phyloP scores from a whole-genome alignment of 257 asterid genomes.

The Jacaranda copaia region DNA sequence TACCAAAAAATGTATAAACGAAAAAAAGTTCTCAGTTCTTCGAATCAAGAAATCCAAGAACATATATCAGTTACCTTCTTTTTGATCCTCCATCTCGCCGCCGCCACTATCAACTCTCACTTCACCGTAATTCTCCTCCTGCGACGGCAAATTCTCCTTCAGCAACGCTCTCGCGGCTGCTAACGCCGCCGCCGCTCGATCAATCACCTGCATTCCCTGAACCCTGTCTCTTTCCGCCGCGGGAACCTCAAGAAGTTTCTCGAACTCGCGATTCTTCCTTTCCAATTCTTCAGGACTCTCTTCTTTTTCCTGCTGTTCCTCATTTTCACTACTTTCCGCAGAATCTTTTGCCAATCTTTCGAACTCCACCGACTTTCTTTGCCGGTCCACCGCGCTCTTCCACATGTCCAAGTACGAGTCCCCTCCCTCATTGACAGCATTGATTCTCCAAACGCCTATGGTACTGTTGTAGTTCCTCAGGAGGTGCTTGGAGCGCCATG shows the following conservation, averaged over 20 bases:
- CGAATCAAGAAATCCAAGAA: background rate
- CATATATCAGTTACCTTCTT: constrained; percentile 47
- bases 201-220: constrained; percentile 91
- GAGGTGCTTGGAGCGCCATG: constrained; percentile 21
- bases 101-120: constrained; percentile 23
- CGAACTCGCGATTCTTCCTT: constrained; percentile 67
- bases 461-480: constrained; percentile 20
- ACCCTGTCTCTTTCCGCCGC: constrained; percentile 79
- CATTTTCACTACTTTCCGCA: constrained; percentile 13
- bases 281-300: constrained; percentile 58
- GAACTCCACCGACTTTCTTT: constrained; percentile 64
- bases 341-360: constrained; percentile 57
- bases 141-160: constrained; percentile 51
- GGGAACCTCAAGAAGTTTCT: constrained; percentile 72
- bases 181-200: constrained; percentile 98
- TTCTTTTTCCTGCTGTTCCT: constrained; percentile 26
- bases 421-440: constrained; percentile 52
- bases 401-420: constrained; percentile 93
- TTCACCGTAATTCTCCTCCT: constrained; percentile 43
- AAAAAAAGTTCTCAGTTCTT: background rate
- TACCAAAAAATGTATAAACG: background rate
- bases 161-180: constrained; percentile 85
- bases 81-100: constrained; percentile 40
- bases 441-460: constrained; percentile 45
- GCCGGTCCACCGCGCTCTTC: constrained; percentile 81